Evolutionary conservation across 164 flowering plant species (phyloP).

Genomic region (Cinnamomum micranthum): DNA sequence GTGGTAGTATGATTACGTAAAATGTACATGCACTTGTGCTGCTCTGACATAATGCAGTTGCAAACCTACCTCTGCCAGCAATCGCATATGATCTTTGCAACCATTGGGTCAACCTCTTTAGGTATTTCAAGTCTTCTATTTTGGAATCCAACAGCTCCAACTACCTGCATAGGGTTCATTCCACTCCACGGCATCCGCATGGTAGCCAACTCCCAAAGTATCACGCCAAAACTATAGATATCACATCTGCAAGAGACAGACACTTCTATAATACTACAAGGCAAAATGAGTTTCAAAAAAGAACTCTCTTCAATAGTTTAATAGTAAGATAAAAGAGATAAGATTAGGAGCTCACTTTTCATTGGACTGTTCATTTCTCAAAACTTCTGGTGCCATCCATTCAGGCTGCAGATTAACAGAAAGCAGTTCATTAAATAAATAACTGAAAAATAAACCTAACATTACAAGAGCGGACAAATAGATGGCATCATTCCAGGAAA

Average conservation of each 20-base stretch:
- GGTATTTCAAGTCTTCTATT: constrained; percentile 88
- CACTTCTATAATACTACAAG: neutral
- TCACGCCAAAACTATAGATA: constrained; percentile 93
- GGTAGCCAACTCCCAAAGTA: constrained; percentile 90
- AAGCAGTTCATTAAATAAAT: neutral
- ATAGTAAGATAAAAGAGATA: too few relatives aligned
- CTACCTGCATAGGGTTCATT: constrained; percentile 97
- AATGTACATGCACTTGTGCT: neutral
- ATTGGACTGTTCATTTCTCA: constrained; percentile 90
- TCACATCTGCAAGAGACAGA: constrained; percentile 60
- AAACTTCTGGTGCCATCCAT: constrained; percentile 99
- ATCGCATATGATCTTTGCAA: constrained; percentile 73
- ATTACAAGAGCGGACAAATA: neutral
- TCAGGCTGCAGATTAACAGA: constrained; percentile 67
- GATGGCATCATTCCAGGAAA: neutral
- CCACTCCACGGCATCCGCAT: constrained; percentile 81
- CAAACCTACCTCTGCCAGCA: constrained; percentile 79
- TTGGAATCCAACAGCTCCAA: constrained; percentile 98
- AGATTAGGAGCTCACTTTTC: constrained; percentile 71
- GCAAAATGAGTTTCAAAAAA: too few relatives aligned
- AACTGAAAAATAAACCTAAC: neutral
- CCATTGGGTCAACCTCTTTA: constrained; percentile 60
- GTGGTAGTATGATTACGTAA: neutral
- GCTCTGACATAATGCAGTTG: neutral
- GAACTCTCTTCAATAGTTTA: too few relatives aligned